phyloP scores from a whole-genome alignment of 805 yeast genomes.

The Candida morakotiae region DNA sequence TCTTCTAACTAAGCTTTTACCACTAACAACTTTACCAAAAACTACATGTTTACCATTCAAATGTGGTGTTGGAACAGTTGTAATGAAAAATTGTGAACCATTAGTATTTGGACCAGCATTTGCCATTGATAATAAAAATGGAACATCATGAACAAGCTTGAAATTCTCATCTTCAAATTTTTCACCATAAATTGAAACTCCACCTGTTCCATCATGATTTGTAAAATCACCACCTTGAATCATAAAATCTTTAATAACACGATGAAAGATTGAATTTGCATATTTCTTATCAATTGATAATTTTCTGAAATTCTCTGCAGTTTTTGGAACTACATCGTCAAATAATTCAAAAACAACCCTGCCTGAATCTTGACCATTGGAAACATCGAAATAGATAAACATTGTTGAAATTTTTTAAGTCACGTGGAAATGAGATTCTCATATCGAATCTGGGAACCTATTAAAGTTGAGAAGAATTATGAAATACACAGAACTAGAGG shows the following conservation, averaged over 20 bases:
- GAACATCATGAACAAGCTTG: constrained; percentile 67
- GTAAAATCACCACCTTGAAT: constrained; percentile 86
- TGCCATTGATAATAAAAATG: constrained; percentile 93
- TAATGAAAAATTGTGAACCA: constrained; percentile 93
- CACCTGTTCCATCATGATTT: constrained; percentile 40
- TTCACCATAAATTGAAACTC: constrained; percentile 43
- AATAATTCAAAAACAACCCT: constrained; percentile 74
- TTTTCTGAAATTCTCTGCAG: constrained; percentile 86
- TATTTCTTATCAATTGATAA: constrained; percentile 70
- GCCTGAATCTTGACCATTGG: constrained; percentile 72
- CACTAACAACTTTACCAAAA: constrained; percentile 81
- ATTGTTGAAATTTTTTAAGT: too few relatives aligned
- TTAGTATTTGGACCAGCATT: constrained; percentile 94
- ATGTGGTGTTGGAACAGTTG: constrained; percentile 91
- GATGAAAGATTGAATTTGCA: constrained; percentile 87
- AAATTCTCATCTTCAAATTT: constrained; percentile 90
- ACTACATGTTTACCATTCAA: constrained; percentile 95
- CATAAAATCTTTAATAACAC: constrained; percentile 88
- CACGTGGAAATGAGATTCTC: too few relatives aligned
- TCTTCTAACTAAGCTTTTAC: constrained; percentile 74
- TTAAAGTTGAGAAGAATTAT: too few relatives aligned
- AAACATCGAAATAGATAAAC: constrained; percentile 66
- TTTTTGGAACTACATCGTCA: constrained; percentile 74
- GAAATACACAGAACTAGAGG: too few relatives aligned
- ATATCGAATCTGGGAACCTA: constrained; percentile 35